Percentiles rank a stretch among this genome's conserved stretches.
phyloP scores from a whole-genome alignment of 768 basidiomycete species.

The Cystobasidium tubakii region DNA sequence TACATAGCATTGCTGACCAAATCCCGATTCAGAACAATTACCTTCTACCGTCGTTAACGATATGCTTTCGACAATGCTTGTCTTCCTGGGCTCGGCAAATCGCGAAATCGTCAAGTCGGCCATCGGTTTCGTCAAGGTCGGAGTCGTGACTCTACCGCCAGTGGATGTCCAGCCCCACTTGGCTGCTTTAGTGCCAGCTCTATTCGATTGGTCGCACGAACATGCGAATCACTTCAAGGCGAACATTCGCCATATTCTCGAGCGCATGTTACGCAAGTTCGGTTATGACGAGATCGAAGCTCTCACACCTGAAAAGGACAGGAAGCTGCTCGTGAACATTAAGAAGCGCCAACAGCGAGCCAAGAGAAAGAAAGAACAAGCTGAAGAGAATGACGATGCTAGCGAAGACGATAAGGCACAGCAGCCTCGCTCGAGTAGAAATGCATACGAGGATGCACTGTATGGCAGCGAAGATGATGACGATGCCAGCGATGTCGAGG shows the following conservation, averaged over 20 bases:
- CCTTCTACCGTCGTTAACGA: slow-evolving; percentile 67
- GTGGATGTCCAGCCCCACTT: slow-evolving; percentile 73
- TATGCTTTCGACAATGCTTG: slow-evolving; percentile 73
- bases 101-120: slow-evolving; percentile 97
- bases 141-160: slow-evolving; percentile 72
- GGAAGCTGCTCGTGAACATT: slow-evolving; percentile 86
- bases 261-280: slow-evolving; percentile 86
- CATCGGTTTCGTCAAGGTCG: slow-evolving; percentile 88
- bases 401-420: slow-evolving; percentile 52
- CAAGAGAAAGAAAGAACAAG: slow-evolving; percentile 71
- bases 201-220: slow-evolving; percentile 89
- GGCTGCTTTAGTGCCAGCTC: slow-evolving; percentile 67
- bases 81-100: slow-evolving; percentile 82
- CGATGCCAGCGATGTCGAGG: slow-evolving; percentile 52
- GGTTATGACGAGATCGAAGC: slow-evolving; percentile 69
- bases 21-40: slow-evolving; percentile 47
- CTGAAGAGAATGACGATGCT: slow-evolving; percentile 52
- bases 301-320: slow-evolving; percentile 70
- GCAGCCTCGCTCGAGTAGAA: slow-evolving; percentile 55
- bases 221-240: slow-evolving; percentile 98
- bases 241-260: slow-evolving; percentile 94
- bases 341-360: slow-evolving; percentile 90
- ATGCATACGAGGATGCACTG: slow-evolving; percentile 93
- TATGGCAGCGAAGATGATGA: slow-evolving; percentile 91
- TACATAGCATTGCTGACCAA: neutral